A percentile compares a stretch with the other conserved stretches of the same genome.
phyloP scores from a whole-genome alignment of 257 asterid species.

The Solanum habrochaites region DNA sequence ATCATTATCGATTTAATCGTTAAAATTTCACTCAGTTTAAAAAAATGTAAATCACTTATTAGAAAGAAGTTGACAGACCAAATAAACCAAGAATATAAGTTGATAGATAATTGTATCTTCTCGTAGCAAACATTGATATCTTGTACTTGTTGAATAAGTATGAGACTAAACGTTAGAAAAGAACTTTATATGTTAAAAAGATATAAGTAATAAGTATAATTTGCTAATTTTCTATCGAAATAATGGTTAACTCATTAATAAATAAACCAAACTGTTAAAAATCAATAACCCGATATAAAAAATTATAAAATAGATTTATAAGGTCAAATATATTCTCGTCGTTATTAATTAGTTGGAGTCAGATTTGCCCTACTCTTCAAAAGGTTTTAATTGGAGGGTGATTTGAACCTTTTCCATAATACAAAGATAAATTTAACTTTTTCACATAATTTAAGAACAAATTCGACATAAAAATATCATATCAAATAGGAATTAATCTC shows the following conservation, averaged over 20 bases:
- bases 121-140: too few relatives aligned
- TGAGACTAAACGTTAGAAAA: neutral
- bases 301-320: neutral
- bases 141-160: neutral
- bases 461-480: too few relatives aligned
- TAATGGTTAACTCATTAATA: neutral
- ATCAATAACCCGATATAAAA: fast-evolving
- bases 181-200: fast-evolving
- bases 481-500: too few relatives aligned
- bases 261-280: too few relatives aligned
- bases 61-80: neutral
- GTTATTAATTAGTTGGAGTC: neutral
- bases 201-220: neutral
- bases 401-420: too few relatives aligned
- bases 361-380: neutral
- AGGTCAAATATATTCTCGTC: neutral
- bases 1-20: fast-evolving
- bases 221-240: fast-evolving
- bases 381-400: neutral
- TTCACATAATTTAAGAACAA: neutral
- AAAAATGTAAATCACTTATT: neutral
- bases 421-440: too few relatives aligned
- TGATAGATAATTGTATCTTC: neutral
- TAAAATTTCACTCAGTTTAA: too few relatives aligned
- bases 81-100: neutral